Percentiles rank a stretch among this genome's conserved stretches.
These are phyloP conservation scores for Ceriops zippeliana DNA, from an alignment of 345 rosid genomes.

Conservation along the genomic window DNA sequence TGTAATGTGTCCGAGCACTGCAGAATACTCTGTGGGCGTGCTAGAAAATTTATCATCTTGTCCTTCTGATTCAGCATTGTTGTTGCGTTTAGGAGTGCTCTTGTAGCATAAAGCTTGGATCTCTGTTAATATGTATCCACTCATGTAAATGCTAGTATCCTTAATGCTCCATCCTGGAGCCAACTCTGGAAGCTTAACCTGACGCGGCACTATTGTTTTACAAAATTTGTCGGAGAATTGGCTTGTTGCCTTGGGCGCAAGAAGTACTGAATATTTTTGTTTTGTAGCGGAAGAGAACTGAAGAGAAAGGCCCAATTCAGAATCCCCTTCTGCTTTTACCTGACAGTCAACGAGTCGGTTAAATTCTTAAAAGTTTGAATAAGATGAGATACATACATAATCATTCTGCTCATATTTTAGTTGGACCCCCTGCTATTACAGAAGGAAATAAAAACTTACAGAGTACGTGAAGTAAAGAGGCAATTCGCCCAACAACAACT, in stretches of 20 bases:
- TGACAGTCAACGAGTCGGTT: slow-evolving; percentile 22
- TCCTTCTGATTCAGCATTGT: slow-evolving; percentile 16
- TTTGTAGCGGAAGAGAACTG: slow-evolving; percentile 46
- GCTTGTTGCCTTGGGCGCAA: slow-evolving; percentile 35
- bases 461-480: slow-evolving; percentile 56
- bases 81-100: slow-evolving; percentile 18
- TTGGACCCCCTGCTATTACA: not conserved
- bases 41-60: not conserved
- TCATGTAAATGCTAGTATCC: slow-evolving; percentile 49
- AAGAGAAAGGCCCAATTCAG: slow-evolving; percentile 53
- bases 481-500: slow-evolving; percentile 43
- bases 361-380: not conserved
- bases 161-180: slow-evolving; percentile 51
- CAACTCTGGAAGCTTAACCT: slow-evolving; percentile 16
- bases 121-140: slow-evolving; percentile 51
- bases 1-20: slow-evolving; percentile 61
- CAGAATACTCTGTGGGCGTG: slow-evolving; percentile 36
- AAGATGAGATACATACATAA: no score
- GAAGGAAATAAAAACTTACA: slow-evolving; percentile 39
- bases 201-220: slow-evolving; percentile 39
- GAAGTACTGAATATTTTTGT: slow-evolving; percentile 36
- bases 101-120: slow-evolving; percentile 62
- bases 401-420: no score
- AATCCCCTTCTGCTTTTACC: slow-evolving; percentile 64
- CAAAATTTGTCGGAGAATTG: slow-evolving; percentile 27